Evolutionary conservation across 2,329 filamentous ascomycete species (phyloP), one percentile per base, ranked within the genome.

Genomic region (Whalleya microplaca): DNA sequence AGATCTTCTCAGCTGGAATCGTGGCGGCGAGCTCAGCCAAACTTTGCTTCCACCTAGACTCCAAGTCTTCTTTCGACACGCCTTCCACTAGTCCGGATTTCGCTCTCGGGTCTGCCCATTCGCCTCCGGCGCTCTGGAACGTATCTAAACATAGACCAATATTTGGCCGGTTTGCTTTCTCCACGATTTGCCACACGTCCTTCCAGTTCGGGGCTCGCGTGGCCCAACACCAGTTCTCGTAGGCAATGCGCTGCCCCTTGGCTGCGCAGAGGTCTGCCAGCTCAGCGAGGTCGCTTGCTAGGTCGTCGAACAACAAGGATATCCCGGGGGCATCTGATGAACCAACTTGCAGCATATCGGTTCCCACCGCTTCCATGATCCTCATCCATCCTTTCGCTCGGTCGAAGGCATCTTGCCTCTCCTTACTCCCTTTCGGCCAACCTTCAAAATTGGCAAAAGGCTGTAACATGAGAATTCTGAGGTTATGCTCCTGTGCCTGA

Each of bases 191-290:
- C 87, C 88, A 92, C 0, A 87, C 86, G 47, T 86, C 80, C 61
- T 81, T 82, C 90, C 89, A 94, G 1, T 75, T 79, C 0, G 86
- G 82, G 0, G 88, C 87, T 47, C 85, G 82, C 0, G 88, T 90
- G 0, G 86, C 86, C 90, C 89, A 93, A 72, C 89, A 91, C 88
- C 89, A 92, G 68, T 92, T 92, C 73, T 93, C 89, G 64, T 92
- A 93, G 0, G 89, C 88, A 18, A 93, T 74, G 6, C 82, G 79
- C 68, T 85, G 83, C 0, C 79, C 78, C 45, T 83, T 79, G 20
- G 77, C 69, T 0, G 80, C 81, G 1, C 89, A 77, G 49, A 89
- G 73, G 52, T 89, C 85, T 2, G 84, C 85, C 6, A 93, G 75
- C 54, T 86, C 79, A 1, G 79, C 78, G 0, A 93, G 77, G 63